These are phyloP conservation scores for Amaranthus cruentus DNA, from an alignment of 148 eudicot species.

Conservation along the genomic window DNA sequence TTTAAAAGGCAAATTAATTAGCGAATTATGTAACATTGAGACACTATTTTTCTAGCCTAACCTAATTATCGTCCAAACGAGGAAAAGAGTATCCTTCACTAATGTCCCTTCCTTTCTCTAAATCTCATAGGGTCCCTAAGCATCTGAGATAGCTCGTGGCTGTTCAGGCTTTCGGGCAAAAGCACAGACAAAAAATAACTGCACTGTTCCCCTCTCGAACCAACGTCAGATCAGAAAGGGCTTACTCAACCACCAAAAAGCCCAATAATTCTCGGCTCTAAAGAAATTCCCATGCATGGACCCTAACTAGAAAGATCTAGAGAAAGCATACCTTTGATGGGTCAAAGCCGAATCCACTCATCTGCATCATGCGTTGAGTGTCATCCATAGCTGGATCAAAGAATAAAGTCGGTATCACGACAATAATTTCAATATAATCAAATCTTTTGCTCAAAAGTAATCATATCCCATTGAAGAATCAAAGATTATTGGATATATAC, in stretches of 20 bases:
- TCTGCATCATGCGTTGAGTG: slow-evolving; percentile 99
- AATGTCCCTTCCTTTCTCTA: neutral
- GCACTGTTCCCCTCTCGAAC: neutral
- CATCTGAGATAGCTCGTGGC: neutral
- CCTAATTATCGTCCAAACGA: neutral
- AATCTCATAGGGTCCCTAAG: neutral
- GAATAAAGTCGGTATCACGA: slow-evolving; percentile 5
- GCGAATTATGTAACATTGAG: too few species aligned
- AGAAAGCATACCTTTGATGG: slow-evolving; percentile 51
- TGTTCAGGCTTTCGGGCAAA: neutral
- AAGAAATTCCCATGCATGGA: neutral
- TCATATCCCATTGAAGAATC: neutral
- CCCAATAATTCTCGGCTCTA: neutral
- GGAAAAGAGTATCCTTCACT: neutral
- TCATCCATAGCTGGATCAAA: slow-evolving; percentile 79
- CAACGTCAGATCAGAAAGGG: neutral
- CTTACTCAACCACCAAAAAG: slow-evolving; percentile 1
- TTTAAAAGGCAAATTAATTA: too few species aligned
- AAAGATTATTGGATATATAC: slow-evolving; percentile 34
- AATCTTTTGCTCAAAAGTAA: slow-evolving; percentile 1
- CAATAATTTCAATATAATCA: neutral
- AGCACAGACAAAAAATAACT: neutral
- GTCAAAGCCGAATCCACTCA: slow-evolving; percentile 96
- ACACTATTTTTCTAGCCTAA: neutral
- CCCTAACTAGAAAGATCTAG: neutral